A percentile compares a stretch with the other conserved stretches of the same genome.
Conservation (phyloP, 2,329 filamentous ascomycete genomes). For the Colletotrichum trifolii region DNA sequence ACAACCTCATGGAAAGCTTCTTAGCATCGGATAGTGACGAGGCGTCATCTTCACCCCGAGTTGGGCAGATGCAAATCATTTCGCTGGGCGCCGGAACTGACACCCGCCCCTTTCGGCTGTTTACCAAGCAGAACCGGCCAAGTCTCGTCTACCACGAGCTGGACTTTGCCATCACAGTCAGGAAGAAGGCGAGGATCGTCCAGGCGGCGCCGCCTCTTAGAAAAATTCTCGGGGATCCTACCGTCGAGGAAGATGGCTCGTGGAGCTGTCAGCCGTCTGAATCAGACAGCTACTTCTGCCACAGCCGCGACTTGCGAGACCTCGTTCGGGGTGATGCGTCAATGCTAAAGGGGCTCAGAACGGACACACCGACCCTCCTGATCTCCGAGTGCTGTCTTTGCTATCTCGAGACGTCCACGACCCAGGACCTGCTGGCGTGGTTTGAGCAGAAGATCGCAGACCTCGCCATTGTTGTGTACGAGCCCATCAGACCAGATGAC, state of each 20-base stretch:
- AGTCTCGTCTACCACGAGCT: slow-evolving; percentile 87
- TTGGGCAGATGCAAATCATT: slow-evolving; percentile 76
- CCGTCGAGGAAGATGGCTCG: slow-evolving; percentile 44
- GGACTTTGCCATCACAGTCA: slow-evolving; percentile 83
- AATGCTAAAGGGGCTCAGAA: slow-evolving; percentile 55
- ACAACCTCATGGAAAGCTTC: slow-evolving; percentile 80
- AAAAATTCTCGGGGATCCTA: slow-evolving; percentile 50
- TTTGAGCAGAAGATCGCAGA: slow-evolving; percentile 65
- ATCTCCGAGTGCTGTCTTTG: slow-evolving; percentile 96
- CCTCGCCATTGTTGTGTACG: slow-evolving; percentile 80
- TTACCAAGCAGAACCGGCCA: slow-evolving; percentile 54
- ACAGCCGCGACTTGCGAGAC: slow-evolving; percentile 77
- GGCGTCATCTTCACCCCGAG: slow-evolving; percentile 31
- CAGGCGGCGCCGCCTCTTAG: slow-evolving; percentile 58
- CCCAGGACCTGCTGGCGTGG: slow-evolving; percentile 71
- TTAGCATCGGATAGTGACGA: slow-evolving; percentile 56
- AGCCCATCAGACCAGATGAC: slow-evolving; percentile 86
- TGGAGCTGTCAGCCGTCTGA: slow-evolving; percentile 56
- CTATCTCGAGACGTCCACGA: slow-evolving; percentile 78
- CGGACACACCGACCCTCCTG: slow-evolving; percentile 79
- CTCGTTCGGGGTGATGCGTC: slow-evolving; percentile 51
- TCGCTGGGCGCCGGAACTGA: slow-evolving; percentile 95
- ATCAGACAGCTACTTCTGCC: slow-evolving; percentile 63
- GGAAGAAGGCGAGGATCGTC: slow-evolving; percentile 69
- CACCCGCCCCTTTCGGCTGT: slow-evolving; percentile 84